Base-by-base conservation (phyloP, 768 basidiomycete genomes). In the Rossbeevera mucosa region DNA sequence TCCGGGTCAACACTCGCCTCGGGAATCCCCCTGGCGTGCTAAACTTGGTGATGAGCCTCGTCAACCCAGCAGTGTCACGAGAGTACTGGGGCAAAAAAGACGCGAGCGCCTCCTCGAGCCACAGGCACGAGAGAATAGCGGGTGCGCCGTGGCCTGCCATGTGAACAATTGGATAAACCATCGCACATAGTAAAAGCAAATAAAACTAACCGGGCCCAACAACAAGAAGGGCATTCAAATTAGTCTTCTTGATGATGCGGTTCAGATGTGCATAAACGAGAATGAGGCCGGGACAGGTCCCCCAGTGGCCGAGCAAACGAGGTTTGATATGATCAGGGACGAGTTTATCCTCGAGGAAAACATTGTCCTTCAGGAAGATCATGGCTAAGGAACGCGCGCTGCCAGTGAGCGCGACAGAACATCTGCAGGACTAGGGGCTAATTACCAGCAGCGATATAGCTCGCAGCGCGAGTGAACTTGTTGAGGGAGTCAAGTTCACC, bases 21-120 rank as follows among this genome's bases (percentile, higher is more conserved):
- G 92, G 90, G 65, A 89, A 88, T 21, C 93, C 91, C 20, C 88
- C 87, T 0, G 92, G 92, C 44, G 77, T 80, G 44, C 86, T 89
- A 73, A 94, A 95, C 20, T 75, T 73, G 5, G 81, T 74, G 56
- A 92, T 80, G 59, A 94, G 84, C 49, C 78, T 80, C 44, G 81
- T 72, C 31, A 90, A 74, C 6, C 89, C 90, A 5, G 55, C 59
- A 52, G 66, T 70, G 58, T 86, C 77, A 24, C 79, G 81, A 14
- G 80, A 71, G 57, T 83, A 82, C 49, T 76, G 71, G 2, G 82
- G 82, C 58, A 78, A 72, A 64, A 86, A 88, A 3, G 59, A 64
- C 14, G 76, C 69, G 18, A 88, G 73, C 2, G 89, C 82, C 51
- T 86, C 84, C 68, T 96, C 93, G 54, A 94, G 74, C 85, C 87